A percentile compares a stretch with the other conserved stretches of the same genome.
These are phyloP conservation scores for Fusarium palustre DNA, from an alignment of 2,329 filamentous ascomycete species.

Conservation along the genomic window DNA sequence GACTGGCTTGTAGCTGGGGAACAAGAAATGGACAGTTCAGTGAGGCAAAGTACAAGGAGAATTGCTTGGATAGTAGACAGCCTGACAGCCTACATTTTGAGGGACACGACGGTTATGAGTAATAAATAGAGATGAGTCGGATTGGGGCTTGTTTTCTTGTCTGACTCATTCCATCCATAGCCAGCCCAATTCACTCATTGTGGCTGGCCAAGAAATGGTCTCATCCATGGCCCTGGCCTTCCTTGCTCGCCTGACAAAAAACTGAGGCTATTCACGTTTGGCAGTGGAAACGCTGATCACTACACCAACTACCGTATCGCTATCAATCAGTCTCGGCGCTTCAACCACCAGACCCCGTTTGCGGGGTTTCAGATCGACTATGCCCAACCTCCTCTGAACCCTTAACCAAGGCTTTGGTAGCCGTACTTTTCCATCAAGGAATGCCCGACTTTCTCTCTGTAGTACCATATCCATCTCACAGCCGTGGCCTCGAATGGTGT, in stretches of 20 bases:
- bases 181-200: not conserved
- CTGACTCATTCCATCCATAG: constrained; percentile 7
- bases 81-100: constrained; percentile 7
- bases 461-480: not conserved
- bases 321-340: constrained; percentile 24
- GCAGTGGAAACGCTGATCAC: constrained; percentile 4
- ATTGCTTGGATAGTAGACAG: constrained; percentile 8
- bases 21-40: not conserved
- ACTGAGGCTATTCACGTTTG: constrained; percentile 28
- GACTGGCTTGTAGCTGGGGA: not conserved
- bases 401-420: constrained; percentile 1
- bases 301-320: constrained; percentile 4
- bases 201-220: constrained; percentile 1
- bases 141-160: not conserved
- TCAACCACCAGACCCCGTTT: constrained; percentile 18
- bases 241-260: constrained; percentile 2
- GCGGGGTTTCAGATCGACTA: constrained; percentile 26
- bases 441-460: not conserved
- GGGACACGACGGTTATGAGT: not conserved
- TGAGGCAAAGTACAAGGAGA: constrained; percentile 8
- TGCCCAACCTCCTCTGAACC: constrained; percentile 24
- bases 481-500: not conserved
- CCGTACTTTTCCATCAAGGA: not conserved
- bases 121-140: not conserved
- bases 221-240: constrained; percentile 3